Conservation (phyloP, 139 green algal species). For the Limnomonas spitsbergensis region DNA sequence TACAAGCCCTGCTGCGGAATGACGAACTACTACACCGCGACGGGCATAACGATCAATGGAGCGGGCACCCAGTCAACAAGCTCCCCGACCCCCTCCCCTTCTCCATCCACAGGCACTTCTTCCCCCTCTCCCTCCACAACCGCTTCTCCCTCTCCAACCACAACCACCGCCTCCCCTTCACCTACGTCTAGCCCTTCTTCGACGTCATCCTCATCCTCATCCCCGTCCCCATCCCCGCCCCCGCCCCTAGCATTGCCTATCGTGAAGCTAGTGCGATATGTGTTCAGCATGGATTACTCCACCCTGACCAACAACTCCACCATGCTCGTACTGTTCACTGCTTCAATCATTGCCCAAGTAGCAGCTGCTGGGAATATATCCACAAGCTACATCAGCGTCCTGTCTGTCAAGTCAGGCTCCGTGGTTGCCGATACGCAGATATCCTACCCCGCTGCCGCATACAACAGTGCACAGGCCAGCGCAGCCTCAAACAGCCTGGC, state of each 20-base stretch:
- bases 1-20: not conserved
- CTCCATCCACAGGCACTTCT: no score
- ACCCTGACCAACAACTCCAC: not conserved
- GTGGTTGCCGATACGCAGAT: not conserved
- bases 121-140: no score
- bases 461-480: not conserved
- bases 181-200: no score
- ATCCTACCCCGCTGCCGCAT: not conserved
- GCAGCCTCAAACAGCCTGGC: not conserved
- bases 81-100: no score
- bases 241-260: no score
- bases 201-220: no score
- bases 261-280: not conserved
- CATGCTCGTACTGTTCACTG: not conserved
- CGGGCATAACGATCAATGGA: not conserved
- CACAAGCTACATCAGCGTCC: not conserved
- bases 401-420: not conserved
- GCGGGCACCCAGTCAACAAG: no score
- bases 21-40: not conserved
- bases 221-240: no score
- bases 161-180: no score
- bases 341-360: not conserved
- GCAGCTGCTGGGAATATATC: not conserved
- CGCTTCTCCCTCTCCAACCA: no score
- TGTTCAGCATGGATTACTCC: not conserved